These are phyloP conservation scores for Shiraia sp. DNA, from an alignment of 2,329 filamentous ascomycete species.

Conservation along the genomic window DNA sequence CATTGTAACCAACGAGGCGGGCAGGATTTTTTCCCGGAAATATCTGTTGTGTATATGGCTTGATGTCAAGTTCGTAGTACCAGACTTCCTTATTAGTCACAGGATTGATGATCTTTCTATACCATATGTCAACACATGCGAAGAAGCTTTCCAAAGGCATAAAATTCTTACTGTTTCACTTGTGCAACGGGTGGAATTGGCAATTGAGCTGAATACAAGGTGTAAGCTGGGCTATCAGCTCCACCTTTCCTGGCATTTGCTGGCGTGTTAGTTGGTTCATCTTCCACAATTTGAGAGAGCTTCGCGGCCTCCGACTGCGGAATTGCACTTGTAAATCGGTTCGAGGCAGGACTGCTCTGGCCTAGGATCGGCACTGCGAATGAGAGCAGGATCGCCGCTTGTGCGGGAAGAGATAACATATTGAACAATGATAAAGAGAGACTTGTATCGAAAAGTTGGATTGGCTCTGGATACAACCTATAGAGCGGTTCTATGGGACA, in stretches of 20 bases:
- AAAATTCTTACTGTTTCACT: conserved; percentile 43
- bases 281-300: conserved; percentile 4
- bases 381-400: conserved; percentile 2
- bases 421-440: background rate
- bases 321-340: conserved; percentile 7
- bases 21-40: conserved; percentile 48
- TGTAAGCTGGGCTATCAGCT: conserved; percentile 34
- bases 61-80: conserved; percentile 52
- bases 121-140: background rate
- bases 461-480: background rate
- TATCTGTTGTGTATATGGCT: conserved; percentile 47
- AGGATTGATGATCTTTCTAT: conserved; percentile 20
- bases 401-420: conserved; percentile 5
- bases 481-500: background rate
- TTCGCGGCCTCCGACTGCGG: conserved; percentile 3
- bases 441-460: background rate
- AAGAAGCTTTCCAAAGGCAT: background rate
- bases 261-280: conserved; percentile 2
- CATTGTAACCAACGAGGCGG: conserved; percentile 57
- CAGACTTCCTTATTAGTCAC: conserved; percentile 45
- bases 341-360: conserved; percentile 1
- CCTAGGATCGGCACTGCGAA: background rate
- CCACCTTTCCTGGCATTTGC: background rate
- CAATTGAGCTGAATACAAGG: conserved; percentile 29
- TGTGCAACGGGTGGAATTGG: conserved; percentile 52